Evolutionary conservation across 2,329 filamentous ascomycete genomes (phyloP), one percentile per base, ranked within the genome.

Genomic region (Botrytis deweyae): DNA sequence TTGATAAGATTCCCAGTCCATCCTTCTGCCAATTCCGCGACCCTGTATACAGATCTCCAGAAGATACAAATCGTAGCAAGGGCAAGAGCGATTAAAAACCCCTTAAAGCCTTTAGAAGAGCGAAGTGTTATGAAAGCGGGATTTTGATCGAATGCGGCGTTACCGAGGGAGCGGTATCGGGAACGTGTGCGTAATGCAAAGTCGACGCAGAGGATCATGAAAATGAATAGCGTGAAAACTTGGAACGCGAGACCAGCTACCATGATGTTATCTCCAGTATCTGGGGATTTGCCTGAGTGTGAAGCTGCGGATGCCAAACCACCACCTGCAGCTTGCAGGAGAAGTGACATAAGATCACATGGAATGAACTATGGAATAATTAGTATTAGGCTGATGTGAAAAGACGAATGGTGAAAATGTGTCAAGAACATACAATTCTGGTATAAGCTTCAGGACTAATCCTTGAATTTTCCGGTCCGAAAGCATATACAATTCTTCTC

Each of bases 221-320:
- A 80, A 25, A 84, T 78, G 61, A 85, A 76, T 52, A 91, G 83
- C 8, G 87, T 89, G 74, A 86, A 81, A 62, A 91, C 89, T 78
- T 92, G 90, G 79, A 87, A 88, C 29, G 84, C 80, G 0, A 92
- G 85, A 46, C 90, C 90, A 7, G 88, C 88, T n/a, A 92, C 85
- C 86, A 90, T 90, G 81, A 91, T 87, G 79, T 91, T 83, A 75
- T 87, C 85, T n/a, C 89, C 90, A 0, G 78, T 76, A 1, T 82
- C 75, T 22, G 82, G 77, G 25, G 79, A 79, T 9, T 82, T 72
- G 63, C 83, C 76, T 70, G 84, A 79, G 67, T 84, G 82, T 12
- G 80, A 80, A 1, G 86, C 86, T 0, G 85, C 85, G 0, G 88
- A 87, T 1, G 89, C 87, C 71, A 90, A 79, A 42, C 83, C 88